phyloP scores from a whole-genome alignment of 2,329 filamentous ascomycete genomes.

The Hypoxylon sp. region DNA sequence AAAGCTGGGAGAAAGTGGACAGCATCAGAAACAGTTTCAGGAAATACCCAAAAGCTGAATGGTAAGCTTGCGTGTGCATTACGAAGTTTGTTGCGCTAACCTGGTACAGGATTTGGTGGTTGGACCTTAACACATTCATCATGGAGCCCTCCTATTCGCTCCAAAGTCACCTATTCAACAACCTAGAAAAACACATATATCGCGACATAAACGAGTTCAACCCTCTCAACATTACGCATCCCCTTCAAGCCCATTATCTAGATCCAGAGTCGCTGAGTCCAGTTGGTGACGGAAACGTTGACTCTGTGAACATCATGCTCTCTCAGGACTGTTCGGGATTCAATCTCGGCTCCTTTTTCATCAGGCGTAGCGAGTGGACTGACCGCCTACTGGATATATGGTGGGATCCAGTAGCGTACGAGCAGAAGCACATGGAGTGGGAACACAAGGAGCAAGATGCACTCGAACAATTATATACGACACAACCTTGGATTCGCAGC shows the following conservation, averaged over 20 bases:
- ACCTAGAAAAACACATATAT: slow-evolving; percentile 81
- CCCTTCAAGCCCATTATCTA: slow-evolving; percentile 80
- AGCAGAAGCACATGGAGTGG: slow-evolving; percentile 99
- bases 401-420: slow-evolving; percentile 98
- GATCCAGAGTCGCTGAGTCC: slow-evolving; percentile 80
- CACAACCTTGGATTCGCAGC: slow-evolving; percentile 92
- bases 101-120: slow-evolving; percentile 93
- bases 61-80: slow-evolving; percentile 70
- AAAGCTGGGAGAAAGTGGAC: slow-evolving; percentile 99
- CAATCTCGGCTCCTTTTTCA: slow-evolving; percentile 96
- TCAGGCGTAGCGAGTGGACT: slow-evolving; percentile 88
- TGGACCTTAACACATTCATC: slow-evolving; percentile 96
- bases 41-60: slow-evolving; percentile 96
- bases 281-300: slow-evolving; percentile 80
- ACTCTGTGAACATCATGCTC: slow-evolving; percentile 89
- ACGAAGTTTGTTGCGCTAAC: slow-evolving; percentile 44
- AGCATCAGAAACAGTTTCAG: slow-evolving; percentile 88
- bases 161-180: slow-evolving; percentile 89
- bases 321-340: slow-evolving; percentile 96
- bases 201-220: slow-evolving; percentile 98
- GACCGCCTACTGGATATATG: slow-evolving; percentile 93
- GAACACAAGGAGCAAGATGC: slow-evolving; percentile 99
- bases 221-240: slow-evolving; percentile 92
- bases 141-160: slow-evolving; percentile 96
- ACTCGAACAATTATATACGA: slow-evolving; percentile 89